A percentile compares a stretch with the other conserved stretches of the same genome.
Evolutionary conservation across 2,329 filamentous ascomycete genomes (phyloP).

Genomic region (Beauveria caledonica): DNA sequence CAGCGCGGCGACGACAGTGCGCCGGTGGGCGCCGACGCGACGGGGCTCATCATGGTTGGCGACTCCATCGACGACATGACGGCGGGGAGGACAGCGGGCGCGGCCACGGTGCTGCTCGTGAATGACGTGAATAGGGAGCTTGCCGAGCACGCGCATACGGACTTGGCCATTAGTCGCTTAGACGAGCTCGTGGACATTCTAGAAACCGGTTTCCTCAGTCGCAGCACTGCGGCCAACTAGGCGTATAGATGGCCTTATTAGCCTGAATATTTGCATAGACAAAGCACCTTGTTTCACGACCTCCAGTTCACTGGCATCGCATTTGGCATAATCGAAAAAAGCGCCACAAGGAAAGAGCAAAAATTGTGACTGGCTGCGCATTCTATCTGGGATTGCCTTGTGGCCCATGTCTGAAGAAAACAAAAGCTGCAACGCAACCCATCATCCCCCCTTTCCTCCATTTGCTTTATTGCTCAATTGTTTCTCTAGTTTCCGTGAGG

Average conservation of each 20-base stretch:
- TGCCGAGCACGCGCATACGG: slow-evolving; percentile 64
- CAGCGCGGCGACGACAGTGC: slow-evolving; percentile 29
- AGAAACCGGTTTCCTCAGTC: slow-evolving; percentile 63
- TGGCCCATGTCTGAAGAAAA: slow-evolving; percentile 6
- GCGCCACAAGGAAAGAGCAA: neutral
- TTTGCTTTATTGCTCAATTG: neutral
- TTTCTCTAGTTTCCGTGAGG: slow-evolving; percentile 3
- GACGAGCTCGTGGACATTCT: slow-evolving; percentile 71
- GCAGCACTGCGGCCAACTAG: slow-evolving; percentile 18
- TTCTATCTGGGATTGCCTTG: slow-evolving; percentile 10
- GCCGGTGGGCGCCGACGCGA: slow-evolving; percentile 31
- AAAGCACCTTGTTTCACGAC: neutral
- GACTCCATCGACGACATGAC: slow-evolving; percentile 91
- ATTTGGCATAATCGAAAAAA: neutral
- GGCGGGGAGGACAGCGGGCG: slow-evolving; percentile 73
- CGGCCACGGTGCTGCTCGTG: slow-evolving; percentile 79
- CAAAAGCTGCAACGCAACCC: neutral
- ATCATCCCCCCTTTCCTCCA: neutral
- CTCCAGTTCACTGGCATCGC: neutral
- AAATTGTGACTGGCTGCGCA: slow-evolving; percentile 1
- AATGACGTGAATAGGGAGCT: slow-evolving; percentile 74
- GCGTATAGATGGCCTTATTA: neutral
- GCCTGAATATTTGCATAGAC: neutral
- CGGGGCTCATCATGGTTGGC: slow-evolving; percentile 56
- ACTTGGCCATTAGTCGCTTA: slow-evolving; percentile 60